These are phyloP conservation scores for Chlamydomonas applanata DNA, from an alignment of 139 green algal species.

Conservation along the genomic window DNA sequence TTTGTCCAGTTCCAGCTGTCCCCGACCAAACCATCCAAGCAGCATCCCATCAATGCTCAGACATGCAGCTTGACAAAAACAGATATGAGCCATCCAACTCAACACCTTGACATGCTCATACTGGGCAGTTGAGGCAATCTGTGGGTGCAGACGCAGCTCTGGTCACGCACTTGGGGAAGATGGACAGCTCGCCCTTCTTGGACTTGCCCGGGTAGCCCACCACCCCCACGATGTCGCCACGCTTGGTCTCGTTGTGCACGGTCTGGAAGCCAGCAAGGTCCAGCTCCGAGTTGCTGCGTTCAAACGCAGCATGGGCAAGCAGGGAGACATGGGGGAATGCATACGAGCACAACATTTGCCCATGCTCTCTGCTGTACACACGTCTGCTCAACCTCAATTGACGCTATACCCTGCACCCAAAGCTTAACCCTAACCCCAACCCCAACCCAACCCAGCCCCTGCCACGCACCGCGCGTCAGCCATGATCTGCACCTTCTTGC, in stretches of 20 bases:
- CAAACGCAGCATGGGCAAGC: neutral
- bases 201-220: conserved; percentile 90
- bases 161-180: conserved; percentile 76
- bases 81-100: no score
- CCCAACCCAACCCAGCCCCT: neutral
- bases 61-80: no score
- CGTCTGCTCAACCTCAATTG: neutral
- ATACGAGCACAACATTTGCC: neutral
- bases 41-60: no score
- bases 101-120: no score
- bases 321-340: neutral
- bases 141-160: no score
- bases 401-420: conserved; percentile 4
- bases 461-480: conserved; percentile 67
- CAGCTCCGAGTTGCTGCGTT: conserved; percentile 58
- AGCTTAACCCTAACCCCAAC: neutral
- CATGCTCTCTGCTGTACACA: neutral
- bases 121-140: no score
- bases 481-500: conserved; percentile 94
- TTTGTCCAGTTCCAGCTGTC: no score
- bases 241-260: conserved; percentile 72
- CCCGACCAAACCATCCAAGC: no score
- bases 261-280: conserved; percentile 74
- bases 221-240: conserved; percentile 19
- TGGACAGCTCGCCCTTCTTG: conserved; percentile 94